Percentiles rank a stretch among this genome's conserved stretches.
Evolutionary conservation across 2,329 filamentous ascomycete species (phyloP).

Genomic region (Corinectria fuckeliana): DNA sequence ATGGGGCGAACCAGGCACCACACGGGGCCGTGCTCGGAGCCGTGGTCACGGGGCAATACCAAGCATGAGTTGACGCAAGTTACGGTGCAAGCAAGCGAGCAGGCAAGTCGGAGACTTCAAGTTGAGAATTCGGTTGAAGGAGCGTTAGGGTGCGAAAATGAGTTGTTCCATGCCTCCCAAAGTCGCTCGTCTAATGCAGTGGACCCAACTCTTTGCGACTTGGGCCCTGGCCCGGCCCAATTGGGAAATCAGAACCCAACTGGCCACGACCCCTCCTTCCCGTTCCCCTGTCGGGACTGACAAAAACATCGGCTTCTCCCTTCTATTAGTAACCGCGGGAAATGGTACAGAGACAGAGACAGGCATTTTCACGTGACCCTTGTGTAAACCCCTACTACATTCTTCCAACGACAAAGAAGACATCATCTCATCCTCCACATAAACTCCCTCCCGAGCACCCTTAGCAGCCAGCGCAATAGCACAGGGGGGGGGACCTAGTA

Average conservation of each 20-base stretch:
- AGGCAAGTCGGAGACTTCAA: no score
- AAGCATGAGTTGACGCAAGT: no score
- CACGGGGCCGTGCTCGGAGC: background rate
- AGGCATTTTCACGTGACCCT: background rate
- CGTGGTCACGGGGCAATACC: background rate
- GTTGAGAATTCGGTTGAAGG: no score
- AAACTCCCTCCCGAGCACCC: background rate
- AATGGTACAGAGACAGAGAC: background rate
- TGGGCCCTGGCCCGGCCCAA: conserved; percentile 10
- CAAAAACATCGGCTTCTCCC: background rate
- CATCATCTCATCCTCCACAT: background rate
- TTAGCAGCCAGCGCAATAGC: background rate
- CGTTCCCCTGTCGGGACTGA: background rate
- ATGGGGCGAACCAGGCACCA: background rate
- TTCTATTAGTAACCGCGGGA: background rate
- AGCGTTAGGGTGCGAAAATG: background rate
- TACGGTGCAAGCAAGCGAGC: no score
- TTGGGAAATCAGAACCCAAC: conserved; percentile 4
- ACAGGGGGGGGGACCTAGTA: no score
- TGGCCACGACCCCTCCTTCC: background rate
- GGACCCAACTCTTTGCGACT: conserved; percentile 6
- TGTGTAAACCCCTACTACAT: no score
- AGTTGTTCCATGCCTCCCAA: background rate
- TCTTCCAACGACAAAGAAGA: background rate
- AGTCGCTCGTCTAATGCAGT: conserved; percentile 14